Base-by-base conservation (phyloP, 2,329 filamentous ascomycete genomes). In the Elsinoe australis region DNA sequence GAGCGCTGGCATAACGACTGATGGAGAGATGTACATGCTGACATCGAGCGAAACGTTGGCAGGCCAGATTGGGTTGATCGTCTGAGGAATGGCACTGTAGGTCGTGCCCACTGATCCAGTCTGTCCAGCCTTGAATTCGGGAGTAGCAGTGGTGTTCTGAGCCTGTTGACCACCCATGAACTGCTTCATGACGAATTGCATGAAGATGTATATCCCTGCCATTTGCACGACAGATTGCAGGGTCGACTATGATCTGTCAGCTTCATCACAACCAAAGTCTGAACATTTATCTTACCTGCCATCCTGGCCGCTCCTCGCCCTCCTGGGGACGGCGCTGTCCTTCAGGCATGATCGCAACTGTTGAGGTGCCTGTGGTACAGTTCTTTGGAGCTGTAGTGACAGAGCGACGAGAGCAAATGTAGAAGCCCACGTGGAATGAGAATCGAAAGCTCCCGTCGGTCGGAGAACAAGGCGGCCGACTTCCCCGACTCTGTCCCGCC, bases 21-120 rank as follows among this genome's bases (percentile, higher is more conserved):
- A 84, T 9, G 85, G 78, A 39, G 88, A 90, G 49, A 96, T 77
- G 57, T 90, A 92, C 61, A 98, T 78, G 55, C 79, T 73, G 57
- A 98, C 79, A 65, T 98, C 92, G 56, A 98, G 67, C 51, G 78
- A 71, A 58, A 80, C 85, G 62, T 92, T 80, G 39, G 76, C 70
- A 2, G 86, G 80, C 92, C 92, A 98, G 60, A 96, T 87, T 17
- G 92, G 89, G 29, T 85, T 85, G 52, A 95, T 73, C 49, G 74
- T 76, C 55, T 82, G 75, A 1, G 88, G 87, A 14, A 87, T 67
- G 1, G 67, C 64, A 57, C 75, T 84, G 63, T 82, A 83, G 2
- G 49, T 17, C n/a, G 35, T 35, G 7, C 28, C 44, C 10, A 41
- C 49, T 6, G 14, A 34, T n/a, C 19, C 9, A 17, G 24, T 6